These are phyloP conservation scores for Suillus decipiens DNA, from an alignment of 768 basidiomycete genomes.

Conservation along the genomic window DNA sequence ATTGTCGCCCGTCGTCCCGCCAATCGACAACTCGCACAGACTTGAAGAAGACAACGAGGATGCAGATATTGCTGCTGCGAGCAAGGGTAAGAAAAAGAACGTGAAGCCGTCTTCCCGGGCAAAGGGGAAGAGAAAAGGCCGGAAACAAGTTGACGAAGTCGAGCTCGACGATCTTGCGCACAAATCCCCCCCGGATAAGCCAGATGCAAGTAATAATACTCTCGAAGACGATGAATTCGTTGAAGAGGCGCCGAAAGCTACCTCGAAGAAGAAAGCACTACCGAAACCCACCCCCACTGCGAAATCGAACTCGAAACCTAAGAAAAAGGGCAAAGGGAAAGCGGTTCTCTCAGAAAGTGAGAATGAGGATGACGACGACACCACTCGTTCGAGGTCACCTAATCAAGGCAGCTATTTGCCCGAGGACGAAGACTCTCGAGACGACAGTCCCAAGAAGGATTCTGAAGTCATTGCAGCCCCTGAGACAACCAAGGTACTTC, in stretches of 20 bases:
- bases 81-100: slow-evolving; percentile 21
- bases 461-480: neutral
- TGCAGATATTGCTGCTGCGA: neutral
- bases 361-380: slow-evolving; percentile 17
- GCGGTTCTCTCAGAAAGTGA: slow-evolving; percentile 28
- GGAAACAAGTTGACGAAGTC: slow-evolving; percentile 27
- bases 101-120: slow-evolving; percentile 22
- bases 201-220: slow-evolving; percentile 7
- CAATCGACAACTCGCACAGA: neutral
- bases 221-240: slow-evolving; percentile 4
- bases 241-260: slow-evolving; percentile 5
- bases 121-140: slow-evolving; percentile 31
- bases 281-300: slow-evolving; percentile 11
- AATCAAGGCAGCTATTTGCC: neutral
- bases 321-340: slow-evolving; percentile 36
- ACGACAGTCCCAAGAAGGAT: neutral
- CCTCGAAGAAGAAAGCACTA: slow-evolving; percentile 24
- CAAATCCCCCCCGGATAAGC: neutral
- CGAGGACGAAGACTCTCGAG: neutral
- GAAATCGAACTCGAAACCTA: slow-evolving; percentile 26
- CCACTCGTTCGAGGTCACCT: neutral
- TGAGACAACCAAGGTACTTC: slow-evolving; percentile 19
- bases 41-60: neutral
- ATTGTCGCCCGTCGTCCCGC: slow-evolving; percentile 40
- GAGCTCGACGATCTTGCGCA: slow-evolving; percentile 15